A percentile compares a stretch with the other conserved stretches of the same genome.
Conservation (phyloP, 164 flowering plant genomes). For the Umbilicus rupestris region DNA sequence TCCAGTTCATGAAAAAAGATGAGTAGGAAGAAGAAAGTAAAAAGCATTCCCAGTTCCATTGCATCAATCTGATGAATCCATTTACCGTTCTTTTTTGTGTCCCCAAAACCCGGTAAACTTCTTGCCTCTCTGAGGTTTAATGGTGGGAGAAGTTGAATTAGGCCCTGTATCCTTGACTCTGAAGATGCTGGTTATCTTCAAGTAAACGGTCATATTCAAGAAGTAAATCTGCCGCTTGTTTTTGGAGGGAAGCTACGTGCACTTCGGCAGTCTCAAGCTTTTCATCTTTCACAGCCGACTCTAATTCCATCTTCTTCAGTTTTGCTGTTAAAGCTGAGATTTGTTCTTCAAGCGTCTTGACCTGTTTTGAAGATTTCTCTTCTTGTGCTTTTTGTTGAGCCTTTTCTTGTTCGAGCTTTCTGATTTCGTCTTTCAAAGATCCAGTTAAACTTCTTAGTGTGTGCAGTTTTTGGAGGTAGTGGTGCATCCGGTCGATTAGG, state of each 20-base stretch:
- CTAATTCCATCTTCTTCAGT: conserved; percentile 53
- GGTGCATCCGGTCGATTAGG: conserved; percentile 75
- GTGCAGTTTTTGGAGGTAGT: conserved; percentile 54
- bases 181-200: conserved; percentile 89
- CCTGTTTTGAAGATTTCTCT: conserved; percentile 48
- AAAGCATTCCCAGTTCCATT: background rate
- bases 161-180: conserved; percentile 37
- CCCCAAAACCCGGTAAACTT: background rate
- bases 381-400: conserved; percentile 51
- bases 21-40: background rate
- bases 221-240: conserved; percentile 80
- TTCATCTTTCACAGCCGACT: conserved; percentile 63
- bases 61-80: background rate
- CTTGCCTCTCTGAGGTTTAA: background rate
- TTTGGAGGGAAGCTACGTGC: conserved; percentile 73
- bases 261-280: conserved; percentile 59
- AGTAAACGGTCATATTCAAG: conserved; percentile 83
- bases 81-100: background rate
- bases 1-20: too few relatives aligned
- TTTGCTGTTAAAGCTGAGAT: conserved; percentile 33
- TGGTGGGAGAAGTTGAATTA: background rate
- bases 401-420: conserved; percentile 49
- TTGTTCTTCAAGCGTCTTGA: conserved; percentile 43
- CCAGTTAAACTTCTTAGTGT: conserved; percentile 35
- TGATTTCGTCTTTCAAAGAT: conserved; percentile 50